phyloP scores from a whole-genome alignment of 768 basidiomycete species.

The Cyclocybe aegerita region DNA sequence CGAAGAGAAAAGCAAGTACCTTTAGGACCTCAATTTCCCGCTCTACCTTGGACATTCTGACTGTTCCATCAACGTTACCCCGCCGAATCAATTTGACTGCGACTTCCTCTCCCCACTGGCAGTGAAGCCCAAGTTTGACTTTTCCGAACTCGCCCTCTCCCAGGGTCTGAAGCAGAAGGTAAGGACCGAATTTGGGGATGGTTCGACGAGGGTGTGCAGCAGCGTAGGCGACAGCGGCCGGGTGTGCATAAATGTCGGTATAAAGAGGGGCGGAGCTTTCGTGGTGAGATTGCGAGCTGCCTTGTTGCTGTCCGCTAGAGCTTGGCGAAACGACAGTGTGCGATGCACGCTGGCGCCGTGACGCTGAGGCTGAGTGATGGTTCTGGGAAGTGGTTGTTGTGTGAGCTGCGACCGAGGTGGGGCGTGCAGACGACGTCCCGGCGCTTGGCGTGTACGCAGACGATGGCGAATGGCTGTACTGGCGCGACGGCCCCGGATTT shows the following conservation, averaged over 20 bases:
- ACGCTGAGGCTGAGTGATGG: constrained; percentile 9
- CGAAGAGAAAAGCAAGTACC: constrained; percentile 49
- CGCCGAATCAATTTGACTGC: constrained; percentile 96
- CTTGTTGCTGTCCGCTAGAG: constrained; percentile 28
- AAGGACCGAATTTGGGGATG: constrained; percentile 94
- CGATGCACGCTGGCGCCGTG: constrained; percentile 64
- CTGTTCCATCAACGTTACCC: constrained; percentile 84
- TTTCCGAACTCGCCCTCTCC: constrained; percentile 99
- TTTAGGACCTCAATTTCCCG: constrained; percentile 96
- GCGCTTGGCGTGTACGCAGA: constrained; percentile 16
- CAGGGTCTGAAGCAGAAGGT: constrained; percentile 91
- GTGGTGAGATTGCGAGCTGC: constrained; percentile 26
- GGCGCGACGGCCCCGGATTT: constrained; percentile 16
- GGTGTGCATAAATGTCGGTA: constrained; percentile 76
- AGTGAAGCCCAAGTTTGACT: constrained; percentile 96
- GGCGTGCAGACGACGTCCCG: constrained; percentile 11
- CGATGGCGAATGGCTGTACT: constrained; percentile 11
- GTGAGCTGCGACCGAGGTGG: constrained; percentile 20
- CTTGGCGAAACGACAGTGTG: constrained; percentile 60
- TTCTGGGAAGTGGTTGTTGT: constrained; percentile 7
- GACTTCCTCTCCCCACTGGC: constrained; percentile 95
- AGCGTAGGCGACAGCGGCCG: constrained; percentile 80
- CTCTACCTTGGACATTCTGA: constrained; percentile 93
- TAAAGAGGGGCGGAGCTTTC: constrained; percentile 34
- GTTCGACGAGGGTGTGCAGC: constrained; percentile 82